Evolutionary conservation across 495 filamentous ascomycete species (phyloP).

Genomic region (Penicillium silybi): DNA sequence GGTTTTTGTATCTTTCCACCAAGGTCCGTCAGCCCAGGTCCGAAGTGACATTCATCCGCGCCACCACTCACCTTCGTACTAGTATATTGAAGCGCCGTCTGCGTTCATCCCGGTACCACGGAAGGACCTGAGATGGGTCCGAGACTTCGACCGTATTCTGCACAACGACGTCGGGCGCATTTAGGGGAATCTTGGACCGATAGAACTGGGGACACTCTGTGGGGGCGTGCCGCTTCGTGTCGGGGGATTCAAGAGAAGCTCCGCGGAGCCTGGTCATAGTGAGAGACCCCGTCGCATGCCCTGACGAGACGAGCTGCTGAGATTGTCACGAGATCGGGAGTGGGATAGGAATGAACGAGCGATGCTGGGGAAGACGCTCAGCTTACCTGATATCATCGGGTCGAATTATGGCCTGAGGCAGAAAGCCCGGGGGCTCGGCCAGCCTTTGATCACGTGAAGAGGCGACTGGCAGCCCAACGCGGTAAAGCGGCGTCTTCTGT

Average conservation of each 20-base stretch:
- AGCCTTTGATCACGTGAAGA: not conserved
- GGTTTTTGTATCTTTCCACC: conserved; percentile 64
- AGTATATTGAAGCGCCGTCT: conserved; percentile 49
- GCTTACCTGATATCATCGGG: conserved; percentile 25
- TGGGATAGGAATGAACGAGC: not conserved
- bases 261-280: conserved; percentile 48
- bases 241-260: conserved; percentile 39
- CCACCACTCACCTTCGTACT: conserved; percentile 44
- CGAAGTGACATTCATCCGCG: conserved; percentile 3
- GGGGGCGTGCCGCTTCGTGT: conserved; percentile 25
- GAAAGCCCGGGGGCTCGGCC: conserved; percentile 1
- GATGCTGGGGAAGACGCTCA: conserved; percentile 1
- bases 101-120: conserved; percentile 48
- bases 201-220: conserved; percentile 29
- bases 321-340: not conserved
- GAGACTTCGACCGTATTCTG: conserved; percentile 49
- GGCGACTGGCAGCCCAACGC: not conserved
- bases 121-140: conserved; percentile 42
- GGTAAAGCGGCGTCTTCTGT: conserved; percentile 21
- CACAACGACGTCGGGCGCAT: conserved; percentile 45
- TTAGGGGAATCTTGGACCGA: conserved; percentile 44
- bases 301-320: not conserved
- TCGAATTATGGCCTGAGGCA: conserved; percentile 19
- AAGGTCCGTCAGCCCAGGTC: conserved; percentile 6
- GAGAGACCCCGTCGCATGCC: conserved; percentile 25